Conservation (phyloP, 208 protist species). For the Trypanosomatidae sp. region DNA sequence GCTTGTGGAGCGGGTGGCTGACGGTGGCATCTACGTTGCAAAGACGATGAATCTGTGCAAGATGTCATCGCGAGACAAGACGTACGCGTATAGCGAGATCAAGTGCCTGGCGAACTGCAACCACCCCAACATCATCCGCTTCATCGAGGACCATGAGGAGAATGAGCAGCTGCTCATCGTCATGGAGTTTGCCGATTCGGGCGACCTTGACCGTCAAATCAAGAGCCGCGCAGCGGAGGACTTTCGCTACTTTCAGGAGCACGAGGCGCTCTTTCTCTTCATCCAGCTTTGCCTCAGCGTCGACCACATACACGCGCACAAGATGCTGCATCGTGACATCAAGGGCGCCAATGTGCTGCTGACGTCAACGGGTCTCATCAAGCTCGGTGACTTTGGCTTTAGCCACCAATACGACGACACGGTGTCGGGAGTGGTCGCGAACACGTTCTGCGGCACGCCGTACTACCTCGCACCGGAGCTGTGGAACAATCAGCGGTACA, state of each 20-base stretch:
- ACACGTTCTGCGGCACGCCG: slow-evolving; percentile 60
- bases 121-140: slow-evolving; percentile 82
- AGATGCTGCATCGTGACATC: slow-evolving; percentile 88
- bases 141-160: slow-evolving; percentile 74
- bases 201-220: slow-evolving; percentile 74
- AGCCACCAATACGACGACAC: slow-evolving; percentile 85
- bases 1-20: slow-evolving; percentile 41
- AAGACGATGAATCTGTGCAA: slow-evolving; percentile 76
- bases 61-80: slow-evolving; percentile 69
- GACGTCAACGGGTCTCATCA: slow-evolving; percentile 76
- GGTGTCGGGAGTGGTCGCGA: slow-evolving; percentile 75
- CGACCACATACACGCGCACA: slow-evolving; percentile 81
- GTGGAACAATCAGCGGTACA: slow-evolving; percentile 82
- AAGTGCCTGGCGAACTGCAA: slow-evolving; percentile 69
- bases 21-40: slow-evolving; percentile 62
- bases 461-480: slow-evolving; percentile 86
- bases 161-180: slow-evolving; percentile 71
- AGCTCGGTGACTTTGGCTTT: slow-evolving; percentile 88
- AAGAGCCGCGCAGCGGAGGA: slow-evolving; percentile 29
- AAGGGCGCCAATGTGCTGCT: slow-evolving; percentile 85
- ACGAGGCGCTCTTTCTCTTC: slow-evolving; percentile 78
- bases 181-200: slow-evolving; percentile 84
- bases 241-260: slow-evolving; percentile 70
- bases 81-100: slow-evolving; percentile 80
- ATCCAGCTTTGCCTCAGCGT: slow-evolving; percentile 76